A percentile compares a stretch with the other conserved stretches of the same genome.
phyloP scores from a whole-genome alignment of 2,329 filamentous ascomycete species.

The Ceratocystis cacaofunesta region DNA sequence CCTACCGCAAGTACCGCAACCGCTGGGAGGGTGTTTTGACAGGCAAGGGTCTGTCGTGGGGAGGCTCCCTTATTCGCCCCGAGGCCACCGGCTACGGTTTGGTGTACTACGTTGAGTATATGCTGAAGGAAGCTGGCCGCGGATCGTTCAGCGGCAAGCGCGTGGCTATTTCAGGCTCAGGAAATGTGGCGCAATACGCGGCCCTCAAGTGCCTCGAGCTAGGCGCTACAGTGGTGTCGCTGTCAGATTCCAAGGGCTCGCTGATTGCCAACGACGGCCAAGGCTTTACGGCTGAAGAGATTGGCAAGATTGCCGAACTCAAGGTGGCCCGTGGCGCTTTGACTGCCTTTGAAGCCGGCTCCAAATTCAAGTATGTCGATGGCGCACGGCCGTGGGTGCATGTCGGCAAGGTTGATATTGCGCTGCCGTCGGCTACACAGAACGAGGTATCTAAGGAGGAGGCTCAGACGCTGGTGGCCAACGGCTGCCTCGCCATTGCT shows the following conservation, averaged over 20 bases:
- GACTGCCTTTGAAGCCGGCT: conserved; percentile 49
- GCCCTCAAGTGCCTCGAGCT: conserved; percentile 95
- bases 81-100: conserved; percentile 96
- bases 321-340: conserved; percentile 80
- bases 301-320: conserved; percentile 64
- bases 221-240: conserved; percentile 77
- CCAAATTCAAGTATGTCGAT: conserved; percentile 71
- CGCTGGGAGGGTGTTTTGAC: conserved; percentile 92
- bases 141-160: conserved; percentile 81
- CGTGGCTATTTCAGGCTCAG: conserved; percentile 89
- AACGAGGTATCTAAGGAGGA: conserved; percentile 93
- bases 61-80: conserved; percentile 82
- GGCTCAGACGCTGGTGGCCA: conserved; percentile 63
- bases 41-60: conserved; percentile 87
- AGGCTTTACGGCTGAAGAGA: conserved; percentile 63
- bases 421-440: conserved; percentile 85
- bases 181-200: conserved; percentile 95
- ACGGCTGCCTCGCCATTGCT: conserved; percentile 71
- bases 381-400: conserved; percentile 85
- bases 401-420: conserved; percentile 78
- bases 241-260: conserved; percentile 82
- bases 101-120: conserved; percentile 91
- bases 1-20: conserved; percentile 79
- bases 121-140: conserved; percentile 81
- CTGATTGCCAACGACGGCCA: conserved; percentile 58